Conservation (phyloP, 192 early-diverging fungal species). For the Chytriomyces sp. region DNA sequence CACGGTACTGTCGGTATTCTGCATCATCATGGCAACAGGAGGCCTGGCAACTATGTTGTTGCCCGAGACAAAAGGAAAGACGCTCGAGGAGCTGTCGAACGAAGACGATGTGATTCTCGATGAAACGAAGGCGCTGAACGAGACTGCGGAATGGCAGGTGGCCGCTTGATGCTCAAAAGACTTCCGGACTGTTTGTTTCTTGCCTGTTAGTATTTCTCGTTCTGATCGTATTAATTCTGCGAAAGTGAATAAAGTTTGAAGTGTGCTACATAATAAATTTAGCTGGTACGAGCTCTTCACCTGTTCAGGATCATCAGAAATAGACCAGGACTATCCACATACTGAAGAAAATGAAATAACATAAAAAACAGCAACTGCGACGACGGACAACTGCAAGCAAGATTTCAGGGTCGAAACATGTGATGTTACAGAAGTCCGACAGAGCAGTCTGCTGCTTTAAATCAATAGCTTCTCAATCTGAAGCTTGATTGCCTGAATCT, state of each 20-base stretch:
- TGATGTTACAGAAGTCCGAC: not conserved
- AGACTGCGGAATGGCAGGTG: not conserved
- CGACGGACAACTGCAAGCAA: not conserved
- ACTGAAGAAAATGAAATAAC: not conserved
- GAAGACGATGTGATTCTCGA: not conserved
- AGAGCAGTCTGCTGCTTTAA: constrained; percentile 45
- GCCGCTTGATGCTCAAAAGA: not conserved
- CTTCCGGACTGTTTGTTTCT: not conserved
- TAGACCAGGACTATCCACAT: constrained; percentile 16
- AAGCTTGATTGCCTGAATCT: constrained; percentile 87
- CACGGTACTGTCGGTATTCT: constrained; percentile 30
- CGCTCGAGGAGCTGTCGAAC: not conserved
- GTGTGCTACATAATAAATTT: not conserved
- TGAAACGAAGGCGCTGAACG: not conserved
- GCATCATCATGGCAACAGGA: constrained; percentile 56
- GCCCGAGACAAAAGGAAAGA: constrained; percentile 52
- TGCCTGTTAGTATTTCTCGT: not conserved
- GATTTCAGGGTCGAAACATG: not conserved
- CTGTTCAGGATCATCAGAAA: constrained; percentile 21
- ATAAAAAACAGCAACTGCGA: not conserved
- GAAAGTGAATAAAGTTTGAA: not conserved
- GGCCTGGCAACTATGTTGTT: constrained; percentile 62
- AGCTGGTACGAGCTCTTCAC: not conserved
- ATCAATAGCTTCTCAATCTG: constrained; percentile 94
- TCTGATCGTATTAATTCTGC: not conserved